phyloP scores from a whole-genome alignment of 129 eudicot genomes.

The Centrapalus pauciflorus region DNA sequence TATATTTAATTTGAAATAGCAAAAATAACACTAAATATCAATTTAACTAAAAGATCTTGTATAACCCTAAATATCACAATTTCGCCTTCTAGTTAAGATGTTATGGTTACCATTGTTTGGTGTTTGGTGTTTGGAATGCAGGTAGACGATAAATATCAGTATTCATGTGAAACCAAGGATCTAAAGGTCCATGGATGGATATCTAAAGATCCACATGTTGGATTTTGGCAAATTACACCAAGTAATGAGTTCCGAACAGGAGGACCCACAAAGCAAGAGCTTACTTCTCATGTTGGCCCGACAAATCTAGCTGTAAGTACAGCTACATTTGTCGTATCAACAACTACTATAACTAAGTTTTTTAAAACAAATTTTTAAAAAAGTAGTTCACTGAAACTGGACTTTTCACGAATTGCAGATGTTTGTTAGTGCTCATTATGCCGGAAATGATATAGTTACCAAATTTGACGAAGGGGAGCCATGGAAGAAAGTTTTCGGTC shows the following conservation, averaged over 20 bases:
- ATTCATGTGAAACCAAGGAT: conserved; percentile 54
- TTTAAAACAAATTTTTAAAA: background rate
- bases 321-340: background rate
- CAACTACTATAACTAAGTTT: background rate
- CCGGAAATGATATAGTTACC: conserved; percentile 58
- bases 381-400: background rate
- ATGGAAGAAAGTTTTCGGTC: conserved; percentile 94
- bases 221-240: conserved; percentile 62
- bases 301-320: conserved; percentile 58
- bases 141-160: conserved; percentile 72
- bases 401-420: conserved; percentile 10
- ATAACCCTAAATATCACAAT: too few species aligned
- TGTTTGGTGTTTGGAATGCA: background rate
- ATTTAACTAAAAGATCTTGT: too few species aligned
- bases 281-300: conserved; percentile 71
- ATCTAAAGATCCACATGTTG: conserved; percentile 35
- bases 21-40: too few species aligned
- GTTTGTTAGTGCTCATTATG: conserved; percentile 72
- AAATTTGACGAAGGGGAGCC: conserved; percentile 63
- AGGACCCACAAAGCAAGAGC: conserved; percentile 53
- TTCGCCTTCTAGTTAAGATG: background rate
- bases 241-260: conserved; percentile 56
- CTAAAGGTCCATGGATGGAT: conserved; percentile 58
- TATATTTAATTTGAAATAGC: too few species aligned
- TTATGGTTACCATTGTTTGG: background rate